Conservation (phyloP, 306 rosid genomes). For the Rosa persica region DNA sequence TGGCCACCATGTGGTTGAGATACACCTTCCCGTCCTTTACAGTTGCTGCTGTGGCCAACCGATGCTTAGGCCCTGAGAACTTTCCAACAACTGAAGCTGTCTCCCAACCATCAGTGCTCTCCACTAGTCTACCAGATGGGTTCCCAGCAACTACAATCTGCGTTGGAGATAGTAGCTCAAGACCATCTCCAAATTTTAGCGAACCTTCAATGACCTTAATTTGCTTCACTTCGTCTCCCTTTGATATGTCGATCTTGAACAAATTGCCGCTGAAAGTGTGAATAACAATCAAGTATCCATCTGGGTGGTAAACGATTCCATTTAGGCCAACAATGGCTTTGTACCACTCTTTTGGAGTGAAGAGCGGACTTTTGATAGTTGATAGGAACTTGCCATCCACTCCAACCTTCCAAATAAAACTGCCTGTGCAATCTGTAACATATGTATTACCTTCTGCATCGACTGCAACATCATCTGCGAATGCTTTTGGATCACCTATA, state of each 20-base stretch:
- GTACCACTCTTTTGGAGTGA: constrained; percentile 75
- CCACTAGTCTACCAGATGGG: constrained; percentile 77
- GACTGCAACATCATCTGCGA: constrained; percentile 81
- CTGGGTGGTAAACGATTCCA: constrained; percentile 90
- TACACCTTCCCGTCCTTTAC: constrained; percentile 85
- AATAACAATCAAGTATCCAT: constrained; percentile 67
- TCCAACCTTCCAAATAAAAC: constrained; percentile 86
- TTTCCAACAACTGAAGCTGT: constrained; percentile 60
- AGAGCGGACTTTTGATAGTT: constrained; percentile 58
- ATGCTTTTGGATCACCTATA: constrained; percentile 72
- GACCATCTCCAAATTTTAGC: constrained; percentile 72
- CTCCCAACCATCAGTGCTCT: constrained; percentile 88
- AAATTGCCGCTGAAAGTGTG: constrained; percentile 76
- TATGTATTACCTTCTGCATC: constrained; percentile 89
- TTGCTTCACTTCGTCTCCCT: constrained; percentile 63
- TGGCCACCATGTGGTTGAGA: constrained; percentile 63
- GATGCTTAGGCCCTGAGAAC: constrained; percentile 70
- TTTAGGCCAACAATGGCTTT: constrained; percentile 68
- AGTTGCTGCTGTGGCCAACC: constrained; percentile 79
- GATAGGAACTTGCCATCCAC: constrained; percentile 59
- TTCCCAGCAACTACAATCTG: constrained; percentile 79
- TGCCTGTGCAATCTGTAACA: constrained; percentile 61
- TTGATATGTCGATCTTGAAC: constrained; percentile 63
- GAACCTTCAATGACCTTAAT: constrained; percentile 55
- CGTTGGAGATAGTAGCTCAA: constrained; percentile 66